These are phyloP conservation scores for Colletotrichum magnum DNA, from an alignment of 2,329 filamentous ascomycete genomes.

Conservation along the genomic window DNA sequence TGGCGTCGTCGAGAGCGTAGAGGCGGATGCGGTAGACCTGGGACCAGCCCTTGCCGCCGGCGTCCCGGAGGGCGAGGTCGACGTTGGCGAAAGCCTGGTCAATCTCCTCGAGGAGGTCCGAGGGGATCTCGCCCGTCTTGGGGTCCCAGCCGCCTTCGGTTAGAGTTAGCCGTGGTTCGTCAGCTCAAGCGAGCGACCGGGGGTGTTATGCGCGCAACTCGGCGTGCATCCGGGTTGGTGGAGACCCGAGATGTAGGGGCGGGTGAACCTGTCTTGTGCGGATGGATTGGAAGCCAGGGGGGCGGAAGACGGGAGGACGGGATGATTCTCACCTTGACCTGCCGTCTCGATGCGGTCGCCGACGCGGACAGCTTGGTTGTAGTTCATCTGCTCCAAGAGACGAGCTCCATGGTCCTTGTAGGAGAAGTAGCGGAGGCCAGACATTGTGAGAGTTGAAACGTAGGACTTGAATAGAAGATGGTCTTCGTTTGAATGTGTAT, in stretches of 20 bases:
- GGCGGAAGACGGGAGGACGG: neutral
- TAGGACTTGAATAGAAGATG: too few relatives aligned
- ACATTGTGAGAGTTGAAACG: constrained; percentile 46
- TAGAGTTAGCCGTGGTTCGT: neutral
- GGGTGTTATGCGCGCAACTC: too few relatives aligned
- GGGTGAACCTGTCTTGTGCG: too few relatives aligned
- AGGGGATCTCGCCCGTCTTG: constrained; percentile 42
- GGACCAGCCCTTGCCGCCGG: constrained; percentile 62
- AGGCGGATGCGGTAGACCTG: constrained; percentile 60
- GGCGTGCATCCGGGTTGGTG: too few relatives aligned
- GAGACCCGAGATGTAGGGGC: too few relatives aligned
- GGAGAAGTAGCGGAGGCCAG: constrained; percentile 54
- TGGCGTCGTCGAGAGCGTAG: constrained; percentile 51
- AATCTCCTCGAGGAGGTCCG: constrained; percentile 52
- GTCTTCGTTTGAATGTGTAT: too few relatives aligned
- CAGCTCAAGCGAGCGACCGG: too few relatives aligned
- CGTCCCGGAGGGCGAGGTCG: constrained; percentile 56
- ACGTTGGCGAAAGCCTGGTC: constrained; percentile 64
- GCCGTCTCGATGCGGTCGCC: constrained; percentile 55
- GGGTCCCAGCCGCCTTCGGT: constrained; percentile 33
- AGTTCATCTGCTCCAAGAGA: constrained; percentile 49
- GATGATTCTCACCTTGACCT: constrained; percentile 48
- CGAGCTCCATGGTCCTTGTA: constrained; percentile 55
- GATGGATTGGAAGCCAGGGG: neutral
- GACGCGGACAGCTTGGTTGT: constrained; percentile 57